Evolutionary conservation across 2,329 filamentous ascomycete genomes (phyloP).

Genomic region (Trichoderma koningii): DNA sequence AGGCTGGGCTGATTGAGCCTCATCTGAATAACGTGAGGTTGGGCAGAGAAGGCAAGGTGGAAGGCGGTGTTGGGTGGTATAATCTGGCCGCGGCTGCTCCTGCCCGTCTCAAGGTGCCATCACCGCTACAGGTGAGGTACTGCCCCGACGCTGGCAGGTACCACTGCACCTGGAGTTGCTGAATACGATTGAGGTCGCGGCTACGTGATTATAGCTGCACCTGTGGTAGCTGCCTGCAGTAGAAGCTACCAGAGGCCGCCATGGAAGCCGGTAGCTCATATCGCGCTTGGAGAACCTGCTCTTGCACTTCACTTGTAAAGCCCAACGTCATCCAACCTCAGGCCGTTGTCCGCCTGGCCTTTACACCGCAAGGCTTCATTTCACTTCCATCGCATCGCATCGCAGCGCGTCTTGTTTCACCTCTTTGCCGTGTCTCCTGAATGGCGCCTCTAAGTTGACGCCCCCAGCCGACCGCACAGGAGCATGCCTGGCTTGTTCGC

Average conservation of each 20-base stretch:
- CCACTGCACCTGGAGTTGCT: neutral
- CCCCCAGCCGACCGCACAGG: neutral
- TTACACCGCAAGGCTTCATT: neutral
- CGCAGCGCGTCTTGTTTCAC: neutral
- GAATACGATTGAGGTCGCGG: neutral
- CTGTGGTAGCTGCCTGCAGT: no score
- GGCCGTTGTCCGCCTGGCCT: no score
- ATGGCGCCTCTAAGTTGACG: neutral
- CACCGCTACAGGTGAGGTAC: neutral
- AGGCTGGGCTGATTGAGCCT: neutral
- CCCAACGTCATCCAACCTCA: no score
- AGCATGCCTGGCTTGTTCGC: constrained; percentile 18
- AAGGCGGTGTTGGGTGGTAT: constrained; percentile 12
- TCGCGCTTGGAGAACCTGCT: neutral
- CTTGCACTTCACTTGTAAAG: neutral
- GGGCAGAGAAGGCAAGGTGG: no score
- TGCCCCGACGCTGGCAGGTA: neutral
- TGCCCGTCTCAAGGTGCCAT: neutral
- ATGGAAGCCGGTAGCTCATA: neutral
- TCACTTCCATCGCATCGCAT: neutral
- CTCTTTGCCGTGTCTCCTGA: neutral
- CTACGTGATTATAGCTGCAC: neutral
- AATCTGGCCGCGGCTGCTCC: neutral
- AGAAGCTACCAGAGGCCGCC: neutral
- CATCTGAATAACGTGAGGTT: neutral